Percentiles rank a stretch among this genome's conserved stretches.
phyloP scores from a whole-genome alignment of 2,329 filamentous ascomycete species.

The Helotiales sp. region DNA sequence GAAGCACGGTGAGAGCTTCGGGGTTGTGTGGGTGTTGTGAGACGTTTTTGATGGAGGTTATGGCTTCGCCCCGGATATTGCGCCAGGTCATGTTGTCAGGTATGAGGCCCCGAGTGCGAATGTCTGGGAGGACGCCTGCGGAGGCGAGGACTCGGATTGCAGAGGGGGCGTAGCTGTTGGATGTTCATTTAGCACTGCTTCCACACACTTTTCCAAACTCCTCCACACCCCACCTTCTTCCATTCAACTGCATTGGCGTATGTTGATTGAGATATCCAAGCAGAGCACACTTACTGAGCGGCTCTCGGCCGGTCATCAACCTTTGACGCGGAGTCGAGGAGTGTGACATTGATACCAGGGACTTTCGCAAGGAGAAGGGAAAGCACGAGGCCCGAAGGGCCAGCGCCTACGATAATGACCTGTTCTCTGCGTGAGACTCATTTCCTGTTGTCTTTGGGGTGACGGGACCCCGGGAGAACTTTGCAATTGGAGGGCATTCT shows the following conservation, averaged over 20 bases:
- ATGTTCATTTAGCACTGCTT: no score
- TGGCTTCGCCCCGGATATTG: conserved; percentile 45
- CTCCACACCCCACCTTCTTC: no score
- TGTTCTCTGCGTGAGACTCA: not conserved
- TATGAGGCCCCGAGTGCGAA: conserved; percentile 49
- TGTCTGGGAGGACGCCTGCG: conserved; percentile 63
- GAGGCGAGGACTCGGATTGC: conserved; percentile 62
- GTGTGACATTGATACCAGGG: conserved; percentile 53
- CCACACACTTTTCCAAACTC: no score
- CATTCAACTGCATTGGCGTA: not conserved
- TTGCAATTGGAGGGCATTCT: no score
- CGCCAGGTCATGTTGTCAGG: conserved; percentile 52
- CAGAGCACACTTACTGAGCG: conserved; percentile 48
- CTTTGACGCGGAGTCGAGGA: conserved; percentile 59
- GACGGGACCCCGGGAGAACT: no score
- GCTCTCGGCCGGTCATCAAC: conserved; percentile 66
- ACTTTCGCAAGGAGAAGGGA: conserved; percentile 56
- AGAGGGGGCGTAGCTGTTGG: conserved; percentile 58
- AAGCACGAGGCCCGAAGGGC: conserved; percentile 55
- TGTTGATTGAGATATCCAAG: no score
- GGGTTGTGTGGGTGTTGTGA: conserved; percentile 31
- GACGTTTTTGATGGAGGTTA: conserved; percentile 42
- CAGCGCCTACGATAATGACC: conserved; percentile 55
- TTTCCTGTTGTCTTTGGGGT: no score
- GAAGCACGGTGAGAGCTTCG: conserved; percentile 50